Evolutionary conservation across 2,329 filamentous ascomycete species (phyloP).

Genomic region (Pseudogymnoascus sp.): DNA sequence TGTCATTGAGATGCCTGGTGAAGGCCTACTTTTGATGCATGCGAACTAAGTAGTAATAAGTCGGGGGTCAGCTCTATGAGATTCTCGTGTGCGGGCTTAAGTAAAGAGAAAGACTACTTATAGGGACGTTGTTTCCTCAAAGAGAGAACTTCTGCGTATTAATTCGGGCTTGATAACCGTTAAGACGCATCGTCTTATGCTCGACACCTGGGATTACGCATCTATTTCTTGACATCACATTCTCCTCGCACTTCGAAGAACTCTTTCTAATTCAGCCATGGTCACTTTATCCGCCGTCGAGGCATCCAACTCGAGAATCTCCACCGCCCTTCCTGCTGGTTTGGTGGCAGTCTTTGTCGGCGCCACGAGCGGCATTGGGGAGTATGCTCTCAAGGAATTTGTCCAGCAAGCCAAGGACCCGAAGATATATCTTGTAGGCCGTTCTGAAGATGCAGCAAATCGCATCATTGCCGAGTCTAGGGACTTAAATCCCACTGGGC

Average conservation of each 20-base stretch:
- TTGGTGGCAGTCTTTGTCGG: constrained; percentile 46
- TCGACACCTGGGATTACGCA: background rate
- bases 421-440: constrained; percentile 42
- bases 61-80: background rate
- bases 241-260: background rate
- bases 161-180: background rate
- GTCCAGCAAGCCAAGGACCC: constrained; percentile 35
- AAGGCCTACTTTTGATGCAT: too few relatives aligned
- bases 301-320: constrained; percentile 33
- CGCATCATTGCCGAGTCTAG: constrained; percentile 37
- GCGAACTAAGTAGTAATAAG: background rate
- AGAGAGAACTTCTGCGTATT: background rate
- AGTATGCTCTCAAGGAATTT: constrained; percentile 39
- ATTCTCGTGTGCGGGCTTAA: background rate
- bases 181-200: background rate
- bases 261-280: constrained; percentile 27
- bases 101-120: background rate
- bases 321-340: constrained; percentile 31
- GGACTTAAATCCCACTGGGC: constrained; percentile 37
- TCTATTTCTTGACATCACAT: background rate
- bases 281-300: constrained; percentile 30
- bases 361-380: constrained; percentile 45
- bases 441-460: constrained; percentile 35
- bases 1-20: too few relatives aligned
- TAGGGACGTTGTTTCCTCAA: background rate